Evolutionary conservation across 441 rosid species (phyloP).

Genomic region (Mallotus repandus): DNA sequence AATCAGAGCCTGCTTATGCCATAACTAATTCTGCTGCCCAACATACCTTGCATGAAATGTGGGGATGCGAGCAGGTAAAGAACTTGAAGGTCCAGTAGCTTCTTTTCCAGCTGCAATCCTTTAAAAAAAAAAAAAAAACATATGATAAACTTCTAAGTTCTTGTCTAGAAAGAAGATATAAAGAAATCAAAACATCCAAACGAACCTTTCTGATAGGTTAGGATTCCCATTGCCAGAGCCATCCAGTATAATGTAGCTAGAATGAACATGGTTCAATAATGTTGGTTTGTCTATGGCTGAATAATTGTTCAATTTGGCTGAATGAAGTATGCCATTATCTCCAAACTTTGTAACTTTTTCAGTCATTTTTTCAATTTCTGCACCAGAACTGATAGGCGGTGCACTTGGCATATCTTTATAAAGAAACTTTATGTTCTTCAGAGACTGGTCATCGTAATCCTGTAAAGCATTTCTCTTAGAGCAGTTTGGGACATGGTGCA

Average conservation of each 20-base stretch:
- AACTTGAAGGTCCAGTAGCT: slow-evolving; percentile 32
- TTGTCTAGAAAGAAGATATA: neutral
- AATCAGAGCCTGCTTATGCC: slow-evolving; percentile 4
- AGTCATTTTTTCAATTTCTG: slow-evolving; percentile 22
- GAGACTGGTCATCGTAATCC: slow-evolving; percentile 36
- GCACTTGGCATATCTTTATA: slow-evolving; percentile 44
- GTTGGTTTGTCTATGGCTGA: slow-evolving; percentile 21
- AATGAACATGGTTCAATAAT: slow-evolving; percentile 10
- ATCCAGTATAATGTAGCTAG: slow-evolving; percentile 15
- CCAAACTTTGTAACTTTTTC: slow-evolving; percentile 23
- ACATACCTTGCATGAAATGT: slow-evolving; percentile 83
- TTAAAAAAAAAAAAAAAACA: slow-evolving; percentile 14
- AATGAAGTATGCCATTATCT: slow-evolving; percentile 19
- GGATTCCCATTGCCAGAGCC: slow-evolving; percentile 21
- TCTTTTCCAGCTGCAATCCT: slow-evolving; percentile 41
- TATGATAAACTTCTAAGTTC: neutral
- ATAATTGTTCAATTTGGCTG: slow-evolving; percentile 17
- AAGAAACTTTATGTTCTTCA: slow-evolving; percentile 34
- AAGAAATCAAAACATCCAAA: slow-evolving; percentile 8
- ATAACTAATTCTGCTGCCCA: slow-evolving; percentile 15
- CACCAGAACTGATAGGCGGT: slow-evolving; percentile 42
- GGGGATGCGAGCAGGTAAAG: slow-evolving; percentile 57
- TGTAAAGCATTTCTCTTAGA: slow-evolving; percentile 35
- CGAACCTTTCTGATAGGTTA: slow-evolving; percentile 41
- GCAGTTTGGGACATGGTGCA: neutral